A percentile compares a stretch with the other conserved stretches of the same genome.
These are phyloP conservation scores for Komagataella kurtzmanii DNA, from an alignment of 805 yeast genomes.

Conservation along the genomic window DNA sequence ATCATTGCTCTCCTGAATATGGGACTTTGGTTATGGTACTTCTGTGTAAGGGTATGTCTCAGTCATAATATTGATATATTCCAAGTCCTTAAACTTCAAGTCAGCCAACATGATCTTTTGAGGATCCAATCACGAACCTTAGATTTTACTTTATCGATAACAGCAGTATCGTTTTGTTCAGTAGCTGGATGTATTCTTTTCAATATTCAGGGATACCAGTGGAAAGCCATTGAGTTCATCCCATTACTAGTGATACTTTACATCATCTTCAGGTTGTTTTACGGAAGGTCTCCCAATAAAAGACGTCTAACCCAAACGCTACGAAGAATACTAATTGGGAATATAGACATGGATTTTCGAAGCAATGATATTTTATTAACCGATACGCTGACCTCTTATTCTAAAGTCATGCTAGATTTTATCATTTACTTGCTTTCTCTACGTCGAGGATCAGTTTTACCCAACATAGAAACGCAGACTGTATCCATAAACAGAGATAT, in stretches of 20 bases:
- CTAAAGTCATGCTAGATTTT: constrained; percentile 64
- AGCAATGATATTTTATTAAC: constrained; percentile 73
- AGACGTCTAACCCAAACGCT: constrained; percentile 35
- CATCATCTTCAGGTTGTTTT: constrained; percentile 22
- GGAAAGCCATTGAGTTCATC: constrained; percentile 17
- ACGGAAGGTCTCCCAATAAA: constrained; percentile 19
- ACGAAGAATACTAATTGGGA: constrained; percentile 41
- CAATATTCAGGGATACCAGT: constrained; percentile 10
- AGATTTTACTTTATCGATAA: constrained; percentile 14
- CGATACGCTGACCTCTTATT: constrained; percentile 75
- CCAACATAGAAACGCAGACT: constrained; percentile 9
- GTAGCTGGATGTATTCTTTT: constrained; percentile 6
- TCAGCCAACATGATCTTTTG: not conserved
- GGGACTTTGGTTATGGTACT: constrained; percentile 42
- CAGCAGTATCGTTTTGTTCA: constrained; percentile 15
- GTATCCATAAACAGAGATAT: constrained; percentile 6
- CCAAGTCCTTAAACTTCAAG: constrained; percentile 23
- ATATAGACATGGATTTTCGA: constrained; percentile 44
- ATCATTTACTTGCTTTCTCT: constrained; percentile 40
- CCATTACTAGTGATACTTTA: constrained; percentile 24
- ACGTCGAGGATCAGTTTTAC: constrained; percentile 21
- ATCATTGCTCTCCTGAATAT: constrained; percentile 32
- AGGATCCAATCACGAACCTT: constrained; percentile 9
- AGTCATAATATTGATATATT: constrained; percentile 29
- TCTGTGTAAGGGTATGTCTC: constrained; percentile 25